phyloP scores from a whole-genome alignment of 768 basidiomycete species.

The Rhodosporidiobolus odoratus region DNA sequence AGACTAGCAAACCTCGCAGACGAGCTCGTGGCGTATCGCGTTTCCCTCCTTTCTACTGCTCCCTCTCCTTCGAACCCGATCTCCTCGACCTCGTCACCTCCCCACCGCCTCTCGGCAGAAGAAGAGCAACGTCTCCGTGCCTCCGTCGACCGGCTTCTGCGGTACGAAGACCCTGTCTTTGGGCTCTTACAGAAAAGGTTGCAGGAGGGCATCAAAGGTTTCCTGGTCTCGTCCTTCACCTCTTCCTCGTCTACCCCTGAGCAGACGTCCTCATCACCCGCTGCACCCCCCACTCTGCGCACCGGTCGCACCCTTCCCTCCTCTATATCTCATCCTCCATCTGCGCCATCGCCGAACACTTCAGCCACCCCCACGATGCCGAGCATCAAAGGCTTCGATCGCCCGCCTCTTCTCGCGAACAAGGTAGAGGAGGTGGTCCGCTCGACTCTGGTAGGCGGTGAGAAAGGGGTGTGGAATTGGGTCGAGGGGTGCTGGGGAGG shows the following conservation, averaged over 20 bases:
- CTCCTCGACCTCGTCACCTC: too few relatives aligned
- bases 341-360: too few relatives aligned
- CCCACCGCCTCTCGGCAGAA: neutral
- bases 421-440: neutral
- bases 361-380: neutral
- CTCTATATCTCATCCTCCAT: neutral
- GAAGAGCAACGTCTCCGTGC: neutral
- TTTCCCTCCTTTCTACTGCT: neutral
- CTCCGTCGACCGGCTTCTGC: neutral
- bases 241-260: neutral
- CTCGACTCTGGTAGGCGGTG: neutral
- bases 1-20: conserved; percentile 17
- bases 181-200: neutral
- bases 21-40: conserved; percentile 11
- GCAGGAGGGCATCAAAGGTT: neutral
- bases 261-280: neutral
- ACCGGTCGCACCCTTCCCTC: neutral
- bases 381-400: neutral
- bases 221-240: neutral
- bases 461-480: neutral
- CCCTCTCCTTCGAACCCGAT: neutral
- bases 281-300: neutral
- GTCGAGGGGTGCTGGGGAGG: neutral
- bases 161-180: conserved; percentile 2
- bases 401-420: neutral